Percentiles rank a stretch among this genome's conserved stretches.
Conservation (phyloP, 441 rosid genomes). For the Hura crepitans region DNA sequence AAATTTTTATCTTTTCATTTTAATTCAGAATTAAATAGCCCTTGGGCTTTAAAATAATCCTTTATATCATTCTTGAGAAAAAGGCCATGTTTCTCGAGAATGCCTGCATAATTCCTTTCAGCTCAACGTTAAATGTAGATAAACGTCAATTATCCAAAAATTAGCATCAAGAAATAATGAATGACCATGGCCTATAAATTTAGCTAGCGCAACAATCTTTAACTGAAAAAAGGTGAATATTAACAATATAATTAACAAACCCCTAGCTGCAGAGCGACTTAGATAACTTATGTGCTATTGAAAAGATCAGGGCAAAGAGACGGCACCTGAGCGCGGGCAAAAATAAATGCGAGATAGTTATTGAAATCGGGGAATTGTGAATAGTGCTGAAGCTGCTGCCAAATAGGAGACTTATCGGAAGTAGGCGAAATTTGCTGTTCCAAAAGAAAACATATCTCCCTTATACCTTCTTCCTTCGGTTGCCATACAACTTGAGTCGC, state of each 20-base stretch:
- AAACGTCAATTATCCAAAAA: too few relatives aligned
- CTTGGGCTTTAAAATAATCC: too few relatives aligned
- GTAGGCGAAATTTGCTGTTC: conserved; percentile 90
- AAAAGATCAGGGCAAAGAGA: conserved; percentile 12
- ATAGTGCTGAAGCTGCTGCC: conserved; percentile 87
- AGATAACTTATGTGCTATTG: not conserved
- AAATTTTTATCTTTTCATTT: too few relatives aligned
- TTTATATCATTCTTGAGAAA: too few relatives aligned
- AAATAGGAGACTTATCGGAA: conserved; percentile 92
- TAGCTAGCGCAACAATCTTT: not conserved
- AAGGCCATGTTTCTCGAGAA: not conserved
- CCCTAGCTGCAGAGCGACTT: not conserved
- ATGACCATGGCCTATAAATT: not conserved
- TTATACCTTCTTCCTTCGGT: conserved; percentile 76
- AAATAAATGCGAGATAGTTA: conserved; percentile 87
- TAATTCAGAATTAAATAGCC: too few relatives aligned
- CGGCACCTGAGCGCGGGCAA: conserved; percentile 74
- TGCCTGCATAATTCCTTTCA: not conserved
- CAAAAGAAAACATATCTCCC: conserved; percentile 73
- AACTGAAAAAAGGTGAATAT: not conserved
- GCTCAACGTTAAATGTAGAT: not conserved
- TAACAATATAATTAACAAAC: not conserved
- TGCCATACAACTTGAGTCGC: conserved; percentile 44
- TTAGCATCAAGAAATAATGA: too few relatives aligned
- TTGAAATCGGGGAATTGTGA: conserved; percentile 94